Conservation (phyloP, 2,329 filamentous ascomycete species). For the Trichothecium roseum region DNA sequence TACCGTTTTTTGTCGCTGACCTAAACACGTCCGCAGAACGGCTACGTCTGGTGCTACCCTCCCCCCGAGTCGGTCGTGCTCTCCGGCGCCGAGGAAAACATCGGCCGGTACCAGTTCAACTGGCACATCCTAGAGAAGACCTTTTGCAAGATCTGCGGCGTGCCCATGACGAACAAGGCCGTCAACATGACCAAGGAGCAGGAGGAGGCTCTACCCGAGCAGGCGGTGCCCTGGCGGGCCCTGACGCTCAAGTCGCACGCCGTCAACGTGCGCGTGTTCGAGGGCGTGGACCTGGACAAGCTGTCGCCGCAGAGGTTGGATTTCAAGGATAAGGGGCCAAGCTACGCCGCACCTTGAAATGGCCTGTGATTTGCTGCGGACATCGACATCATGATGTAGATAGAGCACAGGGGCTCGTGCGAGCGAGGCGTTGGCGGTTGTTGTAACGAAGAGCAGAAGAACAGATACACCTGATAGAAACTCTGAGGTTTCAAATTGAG, state of each 20-base stretch:
- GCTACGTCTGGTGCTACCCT: slow-evolving; percentile 34
- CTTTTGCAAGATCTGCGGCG: slow-evolving; percentile 39
- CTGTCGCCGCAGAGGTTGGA: slow-evolving; percentile 6
- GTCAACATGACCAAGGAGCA: slow-evolving; percentile 22
- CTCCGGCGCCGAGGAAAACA: slow-evolving; percentile 25
- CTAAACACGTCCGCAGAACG: slow-evolving; percentile 30
- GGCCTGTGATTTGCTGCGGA: too few relatives aligned
- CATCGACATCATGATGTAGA: too few relatives aligned
- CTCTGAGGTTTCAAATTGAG: too few relatives aligned
- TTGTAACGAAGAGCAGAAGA: too few relatives aligned
- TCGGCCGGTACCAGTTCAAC: slow-evolving; percentile 26
- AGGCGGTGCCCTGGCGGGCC: slow-evolving; percentile 2
- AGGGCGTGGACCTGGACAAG: slow-evolving; percentile 22
- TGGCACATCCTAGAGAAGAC: slow-evolving; percentile 22
- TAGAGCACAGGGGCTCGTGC: too few relatives aligned
- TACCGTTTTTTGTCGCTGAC: neutral
- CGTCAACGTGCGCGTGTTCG: slow-evolving; percentile 28
- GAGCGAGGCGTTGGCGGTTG: too few relatives aligned
- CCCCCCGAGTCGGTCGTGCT: slow-evolving; percentile 26
- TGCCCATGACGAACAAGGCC: slow-evolving; percentile 25
- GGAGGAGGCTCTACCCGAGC: slow-evolving; percentile 20
- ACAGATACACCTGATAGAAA: too few relatives aligned
- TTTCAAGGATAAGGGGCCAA: too few relatives aligned
- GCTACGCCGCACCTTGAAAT: too few relatives aligned
- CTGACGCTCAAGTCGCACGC: slow-evolving; percentile 10